phyloP scores from a whole-genome alignment of 306 rosid species.

The peach (Prunus persica) region Prunus_persica_NCBIv2 NC_034012.1:10360501-10361000 shows the following conservation, averaged over 20 bases:
- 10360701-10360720: conserved; percentile 1
- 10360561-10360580: conserved; percentile 8
- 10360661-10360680: not conserved
- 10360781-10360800: not conserved
- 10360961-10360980: conserved; percentile 1
- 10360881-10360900: conserved; percentile 19
- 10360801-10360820: conserved; percentile 2
- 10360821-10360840: conserved; percentile 11
- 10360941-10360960: conserved; percentile 12
- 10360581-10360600: conserved; percentile 13
- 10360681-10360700: conserved; percentile 4
- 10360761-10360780: conserved; percentile 8
- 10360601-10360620: conserved; percentile 6
- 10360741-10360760: conserved; percentile 8
- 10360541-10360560: no score
- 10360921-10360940: not conserved
- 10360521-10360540: not conserved
- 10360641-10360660: not conserved
- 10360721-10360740: not conserved
- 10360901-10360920: not conserved
- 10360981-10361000: not conserved
- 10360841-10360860: conserved; percentile 3
- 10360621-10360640: not conserved
- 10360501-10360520: conserved; percentile 10
- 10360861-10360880: not conserved